Base-by-base conservation (phyloP, 2,329 filamentous ascomycete species). In the Sporothrix inflata region DNA sequence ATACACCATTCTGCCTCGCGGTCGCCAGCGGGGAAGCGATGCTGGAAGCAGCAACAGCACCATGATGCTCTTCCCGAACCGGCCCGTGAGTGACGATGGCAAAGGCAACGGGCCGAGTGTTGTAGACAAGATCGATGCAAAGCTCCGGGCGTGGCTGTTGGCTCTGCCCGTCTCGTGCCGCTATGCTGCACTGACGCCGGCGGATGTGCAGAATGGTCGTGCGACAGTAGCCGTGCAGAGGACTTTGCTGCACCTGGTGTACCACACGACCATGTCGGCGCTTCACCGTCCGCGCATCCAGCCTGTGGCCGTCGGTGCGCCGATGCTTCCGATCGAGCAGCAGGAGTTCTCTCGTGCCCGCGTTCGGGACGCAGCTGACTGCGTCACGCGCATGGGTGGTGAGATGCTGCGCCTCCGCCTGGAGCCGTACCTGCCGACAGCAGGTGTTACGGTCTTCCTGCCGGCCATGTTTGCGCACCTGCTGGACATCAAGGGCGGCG, bases 381-480 rank as follows among this genome's bases (percentile, higher is more conserved):
- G 94, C 76, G 97, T 97, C 78, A 97, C 94, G 1, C 89, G 88
- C 72, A 94, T 97, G 81, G 92, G 93, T 0, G 88, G 91, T 63
- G 90, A 94, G 75, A 85, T 98, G 60, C 91, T 94, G 79, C 85
- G 87, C 47, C 84, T 91, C 63, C 88, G 91, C 66, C 85, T 97
- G 14, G 94, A 95, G 74, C 88, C 87, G 72, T 97, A 90, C 78
- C 87, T 97, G 9, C 94, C 94, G 1, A 97, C 94, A 0, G 95
- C 94, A 0, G 94, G 94, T 51, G 94, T 97, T 11, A 97, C 94
- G 0, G 94, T 97, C 53, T 90, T 98, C 5, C 87, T 97, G 1
- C 94, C 94, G 0, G 94, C 94, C 24, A 95, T 97, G 83, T 97
- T 97, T 76, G 97, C 97, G 71, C 94, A 97, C 78, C 87, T 98